A percentile compares a stretch with the other conserved stretches of the same genome.
Evolutionary conservation across 2,329 filamentous ascomycete genomes (phyloP).

Genomic region (Botrytis deweyae): DNA sequence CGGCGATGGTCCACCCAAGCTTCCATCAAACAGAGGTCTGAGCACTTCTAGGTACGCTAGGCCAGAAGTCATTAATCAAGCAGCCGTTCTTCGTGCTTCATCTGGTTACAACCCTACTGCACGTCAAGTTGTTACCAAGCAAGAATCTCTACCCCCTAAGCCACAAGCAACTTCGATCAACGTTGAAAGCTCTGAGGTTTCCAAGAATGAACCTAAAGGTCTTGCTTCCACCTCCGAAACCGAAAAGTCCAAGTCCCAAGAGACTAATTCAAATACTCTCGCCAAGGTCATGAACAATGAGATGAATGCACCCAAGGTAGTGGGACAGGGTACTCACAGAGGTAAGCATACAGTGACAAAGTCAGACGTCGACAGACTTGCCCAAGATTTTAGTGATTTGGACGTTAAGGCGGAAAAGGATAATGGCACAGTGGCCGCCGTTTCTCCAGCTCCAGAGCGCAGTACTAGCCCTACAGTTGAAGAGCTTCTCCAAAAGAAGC

Average conservation of each 20-base stretch:
- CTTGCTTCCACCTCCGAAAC: background rate
- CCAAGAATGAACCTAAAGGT: background rate
- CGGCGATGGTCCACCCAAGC: background rate
- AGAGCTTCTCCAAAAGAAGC: constrained; percentile 13
- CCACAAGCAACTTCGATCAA: background rate
- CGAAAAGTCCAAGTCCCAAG: background rate
- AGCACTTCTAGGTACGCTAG: constrained; percentile 2
- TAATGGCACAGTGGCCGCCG: background rate
- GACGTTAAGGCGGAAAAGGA: constrained; percentile 3
- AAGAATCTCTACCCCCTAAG: background rate
- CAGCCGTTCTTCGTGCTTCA: constrained; percentile 1
- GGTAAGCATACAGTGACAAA: background rate
- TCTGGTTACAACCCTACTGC: background rate
- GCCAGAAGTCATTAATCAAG: background rate
- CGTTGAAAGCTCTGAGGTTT: background rate
- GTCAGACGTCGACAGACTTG: constrained; percentile 1
- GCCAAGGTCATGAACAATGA: background rate
- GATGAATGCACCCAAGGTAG: background rate
- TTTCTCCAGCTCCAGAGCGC: background rate
- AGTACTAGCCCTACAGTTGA: constrained; percentile 13
- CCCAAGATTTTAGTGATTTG: background rate
- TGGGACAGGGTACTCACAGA: background rate
- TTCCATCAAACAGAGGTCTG: constrained; percentile 4
- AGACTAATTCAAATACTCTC: no score
- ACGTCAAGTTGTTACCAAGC: background rate